Percentiles rank a stretch among this genome's conserved stretches.
Conservation (phyloP, 352 stramenopile genomes). For the Pilasporangium apinafurcum region DNA sequence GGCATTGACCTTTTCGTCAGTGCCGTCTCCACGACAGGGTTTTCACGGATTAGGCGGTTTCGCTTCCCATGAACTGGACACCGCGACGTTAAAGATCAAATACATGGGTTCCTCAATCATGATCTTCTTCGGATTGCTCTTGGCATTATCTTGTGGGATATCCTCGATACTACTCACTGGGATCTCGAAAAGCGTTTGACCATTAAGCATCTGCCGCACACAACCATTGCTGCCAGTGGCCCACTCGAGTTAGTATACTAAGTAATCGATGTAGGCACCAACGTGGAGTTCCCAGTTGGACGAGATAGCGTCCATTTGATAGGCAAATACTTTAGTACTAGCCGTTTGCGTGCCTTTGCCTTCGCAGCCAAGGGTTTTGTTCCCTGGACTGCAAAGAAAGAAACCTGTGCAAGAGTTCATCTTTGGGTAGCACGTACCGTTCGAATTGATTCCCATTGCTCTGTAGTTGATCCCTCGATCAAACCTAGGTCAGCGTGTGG, state of each 20-base stretch:
- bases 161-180: constrained; percentile 40
- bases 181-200: constrained; percentile 84
- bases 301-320: constrained; percentile 90
- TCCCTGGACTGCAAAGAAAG: constrained; percentile 42
- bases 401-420: constrained; percentile 44
- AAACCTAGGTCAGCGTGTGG: constrained; percentile 33
- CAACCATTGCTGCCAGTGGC: constrained; percentile 36
- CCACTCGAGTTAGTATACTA: constrained; percentile 52
- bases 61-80: constrained; percentile 28
- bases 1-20: constrained; percentile 12
- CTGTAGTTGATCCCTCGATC: constrained; percentile 25
- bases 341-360: background rate
- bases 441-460: constrained; percentile 39
- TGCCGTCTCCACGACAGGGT: constrained; percentile 16
- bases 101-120: constrained; percentile 46
- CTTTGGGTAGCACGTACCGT: constrained; percentile 37
- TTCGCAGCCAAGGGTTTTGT: constrained; percentile 15
- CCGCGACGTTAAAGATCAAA: constrained; percentile 48
- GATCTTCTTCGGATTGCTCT: constrained; percentile 59
- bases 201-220: constrained; percentile 68
- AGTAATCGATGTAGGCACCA: constrained; percentile 71
- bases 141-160: constrained; percentile 26
- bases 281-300: constrained; percentile 78
- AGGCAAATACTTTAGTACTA: constrained; percentile 15
- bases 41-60: constrained; percentile 23